phyloP scores from a whole-genome alignment of 208 protist genomes.

The Trypanosoma avium region DNA sequence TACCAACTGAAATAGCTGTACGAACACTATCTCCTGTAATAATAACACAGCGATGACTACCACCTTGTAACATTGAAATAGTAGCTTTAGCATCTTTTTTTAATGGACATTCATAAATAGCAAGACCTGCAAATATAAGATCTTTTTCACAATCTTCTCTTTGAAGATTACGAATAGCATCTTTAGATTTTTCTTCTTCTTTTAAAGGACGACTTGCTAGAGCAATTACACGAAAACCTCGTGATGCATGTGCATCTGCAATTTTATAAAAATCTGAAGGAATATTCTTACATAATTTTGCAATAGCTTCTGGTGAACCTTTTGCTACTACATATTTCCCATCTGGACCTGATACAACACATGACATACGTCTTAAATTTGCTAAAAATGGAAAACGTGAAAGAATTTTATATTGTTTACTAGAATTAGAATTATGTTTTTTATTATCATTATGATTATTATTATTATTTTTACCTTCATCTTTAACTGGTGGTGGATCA shows the following conservation, averaged over 20 bases:
- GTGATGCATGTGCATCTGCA: constrained; percentile 74
- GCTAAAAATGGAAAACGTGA: constrained; percentile 95
- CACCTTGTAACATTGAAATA: constrained; percentile 79
- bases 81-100: constrained; percentile 91
- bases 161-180: constrained; percentile 48
- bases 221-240: constrained; percentile 97
- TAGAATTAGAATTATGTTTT: constrained; percentile 24
- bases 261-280: constrained; percentile 84
- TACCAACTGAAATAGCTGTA: constrained; percentile 96
- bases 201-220: constrained; percentile 89
- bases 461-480: not conserved
- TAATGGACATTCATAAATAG: constrained; percentile 95
- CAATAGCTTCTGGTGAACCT: constrained; percentile 96
- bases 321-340: constrained; percentile 90
- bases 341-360: constrained; percentile 66
- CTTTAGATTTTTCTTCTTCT: constrained; percentile 37
- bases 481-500: constrained; percentile 36
- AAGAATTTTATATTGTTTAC: constrained; percentile 71
- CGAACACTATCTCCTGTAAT: constrained; percentile 98
- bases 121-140: constrained; percentile 96
- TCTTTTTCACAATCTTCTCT: constrained; percentile 89
- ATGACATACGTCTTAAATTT: constrained; percentile 95
- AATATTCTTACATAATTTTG: constrained; percentile 70
- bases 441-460: not conserved
- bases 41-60: constrained; percentile 93